Conservation (phyloP, 805 yeast genomes). For the Novakomyces olei region DNA sequence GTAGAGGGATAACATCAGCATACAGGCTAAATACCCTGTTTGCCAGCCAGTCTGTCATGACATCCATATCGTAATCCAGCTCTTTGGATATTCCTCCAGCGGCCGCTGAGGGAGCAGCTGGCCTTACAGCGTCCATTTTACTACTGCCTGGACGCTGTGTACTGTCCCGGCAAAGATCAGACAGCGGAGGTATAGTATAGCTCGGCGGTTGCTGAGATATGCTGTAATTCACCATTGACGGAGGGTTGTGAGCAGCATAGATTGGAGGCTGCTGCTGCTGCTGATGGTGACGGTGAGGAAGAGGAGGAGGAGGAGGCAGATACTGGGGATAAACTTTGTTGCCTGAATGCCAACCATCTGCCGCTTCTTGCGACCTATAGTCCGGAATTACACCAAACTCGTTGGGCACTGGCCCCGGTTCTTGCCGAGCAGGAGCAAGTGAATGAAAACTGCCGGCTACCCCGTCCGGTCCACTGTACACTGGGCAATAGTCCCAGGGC, state of each 20-base stretch:
- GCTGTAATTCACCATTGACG: neutral
- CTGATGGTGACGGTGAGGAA: neutral
- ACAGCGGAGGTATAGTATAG: neutral
- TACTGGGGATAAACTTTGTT: too few relatives aligned
- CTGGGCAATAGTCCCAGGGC: too few relatives aligned
- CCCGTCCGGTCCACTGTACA: too few relatives aligned
- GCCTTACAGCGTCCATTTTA: neutral
- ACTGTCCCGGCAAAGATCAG: neutral
- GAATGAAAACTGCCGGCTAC: too few relatives aligned
- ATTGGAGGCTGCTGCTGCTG: neutral
- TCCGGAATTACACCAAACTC: too few relatives aligned
- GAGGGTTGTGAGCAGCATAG: neutral
- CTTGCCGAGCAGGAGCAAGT: too few relatives aligned
- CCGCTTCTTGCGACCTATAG: too few relatives aligned
- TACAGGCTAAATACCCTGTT: slow-evolving; percentile 33
- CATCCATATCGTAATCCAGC: slow-evolving; percentile 54
- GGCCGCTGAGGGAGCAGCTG: neutral
- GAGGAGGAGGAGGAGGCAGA: neutral
- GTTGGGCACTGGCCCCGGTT: too few relatives aligned
- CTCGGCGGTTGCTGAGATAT: neutral
- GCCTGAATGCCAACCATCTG: too few relatives aligned
- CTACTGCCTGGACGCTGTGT: neutral
- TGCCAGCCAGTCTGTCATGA: slow-evolving; percentile 62
- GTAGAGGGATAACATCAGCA: slow-evolving; percentile 9
- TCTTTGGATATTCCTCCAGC: slow-evolving; percentile 57